These are phyloP conservation scores for Lentinus polychrous DNA, from an alignment of 1,284 basidiomycete species.

Conservation along the genomic window DNA sequence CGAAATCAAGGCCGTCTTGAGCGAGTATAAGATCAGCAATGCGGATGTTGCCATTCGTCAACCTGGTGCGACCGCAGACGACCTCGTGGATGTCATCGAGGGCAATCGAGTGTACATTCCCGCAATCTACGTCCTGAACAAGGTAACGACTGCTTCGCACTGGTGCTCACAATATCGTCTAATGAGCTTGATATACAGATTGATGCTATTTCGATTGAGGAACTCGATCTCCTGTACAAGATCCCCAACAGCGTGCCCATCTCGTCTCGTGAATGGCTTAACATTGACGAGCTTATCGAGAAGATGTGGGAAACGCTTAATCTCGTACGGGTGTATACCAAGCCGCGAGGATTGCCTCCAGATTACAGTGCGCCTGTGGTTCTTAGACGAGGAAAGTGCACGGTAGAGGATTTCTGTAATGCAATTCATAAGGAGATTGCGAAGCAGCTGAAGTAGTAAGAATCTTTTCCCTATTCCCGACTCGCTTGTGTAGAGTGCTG, in stretches of 20 bases:
- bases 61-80: slow-evolving; percentile 90
- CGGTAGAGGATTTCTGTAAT: slow-evolving; percentile 90
- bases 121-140: slow-evolving; percentile 81
- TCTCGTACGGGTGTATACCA: slow-evolving; percentile 92
- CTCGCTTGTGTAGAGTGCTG: slow-evolving; percentile 1
- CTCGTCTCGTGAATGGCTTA: slow-evolving; percentile 91
- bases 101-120: slow-evolving; percentile 95
- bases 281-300: slow-evolving; percentile 92
- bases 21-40: slow-evolving; percentile 88
- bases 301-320: slow-evolving; percentile 88
- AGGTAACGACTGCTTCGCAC: slow-evolving; percentile 34
- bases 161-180: not conserved
- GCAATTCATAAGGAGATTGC: slow-evolving; percentile 88
- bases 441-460: slow-evolving; percentile 89
- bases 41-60: slow-evolving; percentile 94
- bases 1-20: slow-evolving; percentile 93
- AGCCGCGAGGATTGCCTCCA: slow-evolving; percentile 85
- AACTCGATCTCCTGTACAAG: slow-evolving; percentile 91
- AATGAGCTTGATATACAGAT: slow-evolving; percentile 51
- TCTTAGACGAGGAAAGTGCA: slow-evolving; percentile 66
- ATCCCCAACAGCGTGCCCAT: slow-evolving; percentile 96
- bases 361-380: slow-evolving; percentile 85
- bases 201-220: slow-evolving; percentile 97
- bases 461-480: slow-evolving; percentile 9
- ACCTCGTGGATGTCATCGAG: slow-evolving; percentile 95